Evolutionary conservation across 305 asterid species (phyloP).

Genomic region (Rubia tinctorum): DNA sequence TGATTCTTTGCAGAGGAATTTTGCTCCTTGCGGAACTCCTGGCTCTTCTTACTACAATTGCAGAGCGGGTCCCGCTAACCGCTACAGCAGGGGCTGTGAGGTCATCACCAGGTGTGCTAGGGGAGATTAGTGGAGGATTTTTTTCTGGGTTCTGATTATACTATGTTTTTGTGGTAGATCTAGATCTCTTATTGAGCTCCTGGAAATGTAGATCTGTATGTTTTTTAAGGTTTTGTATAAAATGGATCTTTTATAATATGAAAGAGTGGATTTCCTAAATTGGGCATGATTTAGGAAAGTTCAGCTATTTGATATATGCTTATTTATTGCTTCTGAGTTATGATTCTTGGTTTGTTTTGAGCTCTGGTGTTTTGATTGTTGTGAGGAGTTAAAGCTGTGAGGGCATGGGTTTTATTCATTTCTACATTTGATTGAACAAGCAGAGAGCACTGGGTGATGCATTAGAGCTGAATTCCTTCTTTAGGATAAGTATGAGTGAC

Average conservation of each 20-base stretch:
- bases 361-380: not conserved
- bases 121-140: constrained; percentile 11
- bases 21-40: constrained; percentile 74
- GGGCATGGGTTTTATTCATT: not conserved
- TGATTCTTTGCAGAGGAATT: constrained; percentile 63
- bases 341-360: not conserved
- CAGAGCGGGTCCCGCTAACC: constrained; percentile 53
- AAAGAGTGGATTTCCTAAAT: not conserved
- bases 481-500: not conserved
- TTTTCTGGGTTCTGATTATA: constrained; percentile 6
- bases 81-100: constrained; percentile 75
- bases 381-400: not conserved
- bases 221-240: not conserved
- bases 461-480: not conserved
- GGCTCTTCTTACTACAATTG: constrained; percentile 90
- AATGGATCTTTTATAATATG: not conserved
- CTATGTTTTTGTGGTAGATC: constrained; percentile 13
- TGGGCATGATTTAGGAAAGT: constrained; percentile 4
- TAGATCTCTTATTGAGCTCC: constrained; percentile 3
- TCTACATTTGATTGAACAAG: constrained; percentile 3
- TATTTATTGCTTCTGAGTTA: not conserved
- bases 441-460: not conserved
- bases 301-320: not conserved
- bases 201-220: not conserved
- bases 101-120: constrained; percentile 81